phyloP scores from a whole-genome alignment of 1,139 yeast genomes.

The Debaryomyces psychrophilus region DNA sequence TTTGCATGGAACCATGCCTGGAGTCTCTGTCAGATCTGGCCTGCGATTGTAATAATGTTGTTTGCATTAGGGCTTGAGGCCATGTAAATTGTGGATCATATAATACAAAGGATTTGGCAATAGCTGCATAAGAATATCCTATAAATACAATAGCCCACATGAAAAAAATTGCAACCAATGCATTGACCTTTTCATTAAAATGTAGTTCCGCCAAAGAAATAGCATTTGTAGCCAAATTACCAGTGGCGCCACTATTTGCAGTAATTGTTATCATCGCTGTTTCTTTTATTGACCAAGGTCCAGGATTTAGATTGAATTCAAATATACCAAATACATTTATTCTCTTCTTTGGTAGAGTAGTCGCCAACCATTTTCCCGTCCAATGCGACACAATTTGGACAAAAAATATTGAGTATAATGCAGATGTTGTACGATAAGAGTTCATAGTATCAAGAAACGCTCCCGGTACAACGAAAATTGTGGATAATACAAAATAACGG shows the following conservation, averaged over 20 bases:
- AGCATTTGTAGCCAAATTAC: slow-evolving; percentile 46
- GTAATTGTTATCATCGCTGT: slow-evolving; percentile 48
- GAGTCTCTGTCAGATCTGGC: slow-evolving; percentile 24
- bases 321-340: slow-evolving; percentile 21
- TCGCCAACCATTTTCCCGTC: slow-evolving; percentile 45
- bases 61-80: slow-evolving; percentile 54
- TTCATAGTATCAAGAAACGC: slow-evolving; percentile 53
- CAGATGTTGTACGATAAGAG: slow-evolving; percentile 50
- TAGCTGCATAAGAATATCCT: slow-evolving; percentile 53
- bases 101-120: slow-evolving; percentile 43
- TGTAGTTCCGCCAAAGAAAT: slow-evolving; percentile 45
- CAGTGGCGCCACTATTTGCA: slow-evolving; percentile 51
- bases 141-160: slow-evolving; percentile 52
- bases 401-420: slow-evolving; percentile 49
- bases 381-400: slow-evolving; percentile 50
- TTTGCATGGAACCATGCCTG: slow-evolving; percentile 28
- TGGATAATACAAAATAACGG: slow-evolving; percentile 41
- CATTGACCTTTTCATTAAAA: slow-evolving; percentile 34
- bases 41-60: slow-evolving; percentile 43
- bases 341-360: slow-evolving; percentile 30
- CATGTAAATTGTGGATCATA: slow-evolving; percentile 48
- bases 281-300: slow-evolving; percentile 53
- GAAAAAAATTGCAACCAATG: slow-evolving; percentile 37
- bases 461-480: slow-evolving; percentile 48
- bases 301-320: slow-evolving; percentile 41